phyloP scores from a whole-genome alignment of 768 basidiomycete genomes.

The Serendipita vermifera region DNA sequence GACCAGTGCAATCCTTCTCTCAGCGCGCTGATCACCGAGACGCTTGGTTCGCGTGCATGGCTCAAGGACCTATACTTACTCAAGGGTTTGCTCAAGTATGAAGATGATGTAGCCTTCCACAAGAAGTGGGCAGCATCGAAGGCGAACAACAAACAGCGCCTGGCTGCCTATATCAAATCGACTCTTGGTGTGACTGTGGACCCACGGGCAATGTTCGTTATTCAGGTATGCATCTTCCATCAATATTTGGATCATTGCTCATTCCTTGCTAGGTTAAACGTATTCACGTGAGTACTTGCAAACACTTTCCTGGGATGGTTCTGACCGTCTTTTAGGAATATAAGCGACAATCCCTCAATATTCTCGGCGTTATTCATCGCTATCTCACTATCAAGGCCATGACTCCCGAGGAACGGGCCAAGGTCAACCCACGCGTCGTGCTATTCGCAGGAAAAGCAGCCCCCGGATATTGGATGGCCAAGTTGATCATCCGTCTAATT shows the following conservation, averaged over 20 bases:
- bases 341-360: conserved; percentile 88
- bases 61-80: conserved; percentile 72
- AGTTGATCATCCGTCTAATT: conserved; percentile 79
- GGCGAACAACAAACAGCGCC: conserved; percentile 78
- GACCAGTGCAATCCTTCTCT: conserved; percentile 84
- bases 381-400: conserved; percentile 73
- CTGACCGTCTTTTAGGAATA: conserved; percentile 47
- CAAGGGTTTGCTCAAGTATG: conserved; percentile 57
- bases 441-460: conserved; percentile 98
- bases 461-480: conserved; percentile 43
- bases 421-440: conserved; percentile 73
- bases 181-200: conserved; percentile 61
- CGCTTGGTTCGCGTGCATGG: conserved; percentile 71
- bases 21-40: conserved; percentile 69
- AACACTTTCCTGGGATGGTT: too few species aligned
- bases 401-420: conserved; percentile 65
- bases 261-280: neutral
- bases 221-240: conserved; percentile 63
- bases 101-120: conserved; percentile 63
- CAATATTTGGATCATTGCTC: neutral
- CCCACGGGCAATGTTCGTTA: conserved; percentile 72
- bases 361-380: conserved; percentile 76
- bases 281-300: conserved; percentile 7
- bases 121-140: conserved; percentile 75
- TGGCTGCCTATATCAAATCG: conserved; percentile 60